Conservation (phyloP, 1,284 basidiomycete genomes). For the Waitea zeae region DNA sequence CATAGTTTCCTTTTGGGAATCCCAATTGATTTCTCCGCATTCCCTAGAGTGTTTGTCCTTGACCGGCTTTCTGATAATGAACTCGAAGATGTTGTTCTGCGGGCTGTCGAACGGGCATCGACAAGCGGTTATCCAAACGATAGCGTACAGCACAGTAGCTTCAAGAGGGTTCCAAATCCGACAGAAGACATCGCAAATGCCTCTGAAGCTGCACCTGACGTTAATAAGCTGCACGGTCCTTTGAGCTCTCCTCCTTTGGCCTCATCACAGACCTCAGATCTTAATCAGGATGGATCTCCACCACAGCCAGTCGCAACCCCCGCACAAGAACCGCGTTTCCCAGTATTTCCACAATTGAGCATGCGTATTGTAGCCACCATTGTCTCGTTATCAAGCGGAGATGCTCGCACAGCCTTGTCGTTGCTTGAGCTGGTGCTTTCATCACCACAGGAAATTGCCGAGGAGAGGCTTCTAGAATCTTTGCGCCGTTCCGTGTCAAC, state of each 20-base stretch:
- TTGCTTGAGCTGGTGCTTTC: slow-evolving; percentile 44
- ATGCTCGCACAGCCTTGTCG: slow-evolving; percentile 54
- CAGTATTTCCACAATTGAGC: slow-evolving; percentile 27
- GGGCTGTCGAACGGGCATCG: slow-evolving; percentile 29
- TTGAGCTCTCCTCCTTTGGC: slow-evolving; percentile 14
- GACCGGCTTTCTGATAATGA: slow-evolving; percentile 44
- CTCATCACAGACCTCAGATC: neutral
- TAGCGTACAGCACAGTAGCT: too few relatives aligned
- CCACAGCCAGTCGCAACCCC: slow-evolving; percentile 8
- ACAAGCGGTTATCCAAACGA: too few relatives aligned
- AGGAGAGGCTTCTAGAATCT: slow-evolving; percentile 26
- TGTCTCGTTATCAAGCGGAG: slow-evolving; percentile 41
- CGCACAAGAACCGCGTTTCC: slow-evolving; percentile 8
- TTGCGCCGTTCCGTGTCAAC: slow-evolving; percentile 38
- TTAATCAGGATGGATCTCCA: slow-evolving; percentile 2
- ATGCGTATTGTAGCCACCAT: slow-evolving; percentile 30
- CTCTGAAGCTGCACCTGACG: too few relatives aligned
- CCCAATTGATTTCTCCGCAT: slow-evolving; percentile 1
- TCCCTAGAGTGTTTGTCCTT: slow-evolving; percentile 41
- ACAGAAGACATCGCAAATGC: too few relatives aligned
- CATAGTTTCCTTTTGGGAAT: neutral
- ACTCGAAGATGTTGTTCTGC: slow-evolving; percentile 29
- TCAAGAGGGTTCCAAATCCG: too few relatives aligned
- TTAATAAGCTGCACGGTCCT: too few relatives aligned
- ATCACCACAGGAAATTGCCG: slow-evolving; percentile 19